These are phyloP conservation scores for Flaveria trinervia DNA, from an alignment of 129 eudicot genomes.

Conservation along the genomic window DNA sequence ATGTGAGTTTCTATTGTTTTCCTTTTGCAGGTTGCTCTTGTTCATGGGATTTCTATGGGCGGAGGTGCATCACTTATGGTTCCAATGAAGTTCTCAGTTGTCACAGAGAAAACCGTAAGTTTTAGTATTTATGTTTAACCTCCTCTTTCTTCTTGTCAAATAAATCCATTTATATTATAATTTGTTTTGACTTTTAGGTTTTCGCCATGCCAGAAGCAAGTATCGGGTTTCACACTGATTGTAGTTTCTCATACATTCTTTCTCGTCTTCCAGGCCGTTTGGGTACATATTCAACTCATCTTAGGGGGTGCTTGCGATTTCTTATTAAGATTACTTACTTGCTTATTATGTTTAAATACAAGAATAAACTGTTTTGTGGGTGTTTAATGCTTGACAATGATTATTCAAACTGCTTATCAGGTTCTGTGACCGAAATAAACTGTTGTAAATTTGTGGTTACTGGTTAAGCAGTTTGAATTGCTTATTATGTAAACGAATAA, in stretches of 20 bases:
- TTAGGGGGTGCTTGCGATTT: neutral
- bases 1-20: neutral
- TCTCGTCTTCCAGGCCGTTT: constrained; percentile 86
- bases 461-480: neutral
- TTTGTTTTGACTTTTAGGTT: constrained; percentile 42
- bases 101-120: constrained; percentile 88
- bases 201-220: constrained; percentile 95
- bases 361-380: neutral
- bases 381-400: neutral
- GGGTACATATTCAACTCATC: constrained; percentile 47
- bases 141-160: neutral
- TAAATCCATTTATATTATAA: neutral
- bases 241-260: constrained; percentile 88
- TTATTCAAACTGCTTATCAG: neutral
- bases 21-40: constrained; percentile 76
- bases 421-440: neutral
- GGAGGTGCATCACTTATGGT: constrained; percentile 99
- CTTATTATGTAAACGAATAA: neutral
- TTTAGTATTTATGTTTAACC: neutral
- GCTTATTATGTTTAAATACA: constrained; percentile 2
- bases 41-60: constrained; percentile 95
- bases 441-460: neutral
- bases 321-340: neutral
- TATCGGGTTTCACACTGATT: constrained; percentile 92
- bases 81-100: constrained; percentile 92